Evolutionary conservation across 2,329 filamentous ascomycete species (phyloP).

Genomic region (Fusarium sacchari): DNA sequence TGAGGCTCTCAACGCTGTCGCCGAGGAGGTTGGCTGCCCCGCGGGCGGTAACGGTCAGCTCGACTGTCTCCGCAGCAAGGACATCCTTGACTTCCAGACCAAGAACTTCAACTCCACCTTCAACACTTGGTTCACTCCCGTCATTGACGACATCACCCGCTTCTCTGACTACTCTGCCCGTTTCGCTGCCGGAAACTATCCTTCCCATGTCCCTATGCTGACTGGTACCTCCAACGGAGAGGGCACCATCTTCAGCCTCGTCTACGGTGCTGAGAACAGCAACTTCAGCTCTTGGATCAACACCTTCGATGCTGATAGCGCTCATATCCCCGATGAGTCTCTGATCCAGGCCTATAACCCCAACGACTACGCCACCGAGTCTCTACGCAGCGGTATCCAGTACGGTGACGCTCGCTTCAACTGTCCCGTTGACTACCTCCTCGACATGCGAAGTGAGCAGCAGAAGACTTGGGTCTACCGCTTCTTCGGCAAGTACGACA

Average conservation of each 20-base stretch:
- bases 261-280: slow-evolving; percentile 47
- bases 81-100: slow-evolving; percentile 36
- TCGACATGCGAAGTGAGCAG: slow-evolving; percentile 50
- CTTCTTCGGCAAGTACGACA: slow-evolving; percentile 55
- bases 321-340: slow-evolving; percentile 28
- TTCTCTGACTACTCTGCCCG: slow-evolving; percentile 45
- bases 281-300: slow-evolving; percentile 44
- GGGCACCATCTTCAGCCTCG: slow-evolving; percentile 50
- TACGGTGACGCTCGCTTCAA: slow-evolving; percentile 59
- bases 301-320: slow-evolving; percentile 38
- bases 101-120: slow-evolving; percentile 46
- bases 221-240: slow-evolving; percentile 51
- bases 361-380: slow-evolving; percentile 49
- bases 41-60: slow-evolving; percentile 46
- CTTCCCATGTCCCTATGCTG: slow-evolving; percentile 49
- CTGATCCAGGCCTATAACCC: slow-evolving; percentile 32
- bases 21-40: slow-evolving; percentile 50
- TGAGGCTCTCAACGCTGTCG: slow-evolving; percentile 51
- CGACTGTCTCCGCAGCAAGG: slow-evolving; percentile 50
- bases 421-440: slow-evolving; percentile 53
- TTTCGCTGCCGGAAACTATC: slow-evolving; percentile 38
- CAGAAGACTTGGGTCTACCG: slow-evolving; percentile 57
- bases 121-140: slow-evolving; percentile 55
- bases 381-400: slow-evolving; percentile 54
- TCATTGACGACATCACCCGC: slow-evolving; percentile 49